These are phyloP conservation scores for Paxillus ammoniavirescens DNA, from an alignment of 768 basidiomycete genomes.

Conservation along the genomic window DNA sequence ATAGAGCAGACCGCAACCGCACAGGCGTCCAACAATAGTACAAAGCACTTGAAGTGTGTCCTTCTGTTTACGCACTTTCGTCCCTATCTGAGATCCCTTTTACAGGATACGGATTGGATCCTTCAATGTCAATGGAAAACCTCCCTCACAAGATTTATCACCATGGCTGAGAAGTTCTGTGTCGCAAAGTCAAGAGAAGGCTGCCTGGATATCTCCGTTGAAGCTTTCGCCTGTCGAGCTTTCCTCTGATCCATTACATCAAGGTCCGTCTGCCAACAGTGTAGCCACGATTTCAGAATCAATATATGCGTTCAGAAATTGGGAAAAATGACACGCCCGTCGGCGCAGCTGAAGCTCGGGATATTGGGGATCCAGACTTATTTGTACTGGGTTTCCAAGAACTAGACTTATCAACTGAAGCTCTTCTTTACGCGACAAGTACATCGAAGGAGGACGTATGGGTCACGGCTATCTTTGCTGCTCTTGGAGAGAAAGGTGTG, in stretches of 20 bases:
- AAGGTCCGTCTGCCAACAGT: constrained; percentile 14
- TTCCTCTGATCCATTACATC: constrained; percentile 18
- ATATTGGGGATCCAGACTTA: constrained; percentile 55
- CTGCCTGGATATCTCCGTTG: constrained; percentile 34
- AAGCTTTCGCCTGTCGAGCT: constrained; percentile 36
- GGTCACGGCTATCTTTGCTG: constrained; percentile 61
- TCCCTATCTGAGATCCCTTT: background rate
- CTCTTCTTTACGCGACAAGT: constrained; percentile 66
- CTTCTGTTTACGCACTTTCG: background rate
- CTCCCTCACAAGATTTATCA: constrained; percentile 70
- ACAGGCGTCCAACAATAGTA: constrained; percentile 24
- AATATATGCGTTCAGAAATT: constrained; percentile 6
- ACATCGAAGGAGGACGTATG: constrained; percentile 70
- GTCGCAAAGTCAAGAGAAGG: background rate
- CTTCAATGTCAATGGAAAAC: constrained; percentile 82
- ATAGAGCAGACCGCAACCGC: constrained; percentile 44
- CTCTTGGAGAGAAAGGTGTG: constrained; percentile 63
- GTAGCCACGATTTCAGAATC: background rate
- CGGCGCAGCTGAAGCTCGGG: constrained; percentile 15
- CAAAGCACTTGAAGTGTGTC: constrained; percentile 23
- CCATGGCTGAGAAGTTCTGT: constrained; percentile 52
- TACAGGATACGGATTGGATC: constrained; percentile 68
- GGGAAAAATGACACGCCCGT: background rate
- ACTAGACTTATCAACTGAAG: constrained; percentile 75
- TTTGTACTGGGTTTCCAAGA: constrained; percentile 82